These are phyloP conservation scores for Cercospora brassicicola DNA, from an alignment of 2,329 filamentous ascomycete species.

Conservation along the genomic window DNA sequence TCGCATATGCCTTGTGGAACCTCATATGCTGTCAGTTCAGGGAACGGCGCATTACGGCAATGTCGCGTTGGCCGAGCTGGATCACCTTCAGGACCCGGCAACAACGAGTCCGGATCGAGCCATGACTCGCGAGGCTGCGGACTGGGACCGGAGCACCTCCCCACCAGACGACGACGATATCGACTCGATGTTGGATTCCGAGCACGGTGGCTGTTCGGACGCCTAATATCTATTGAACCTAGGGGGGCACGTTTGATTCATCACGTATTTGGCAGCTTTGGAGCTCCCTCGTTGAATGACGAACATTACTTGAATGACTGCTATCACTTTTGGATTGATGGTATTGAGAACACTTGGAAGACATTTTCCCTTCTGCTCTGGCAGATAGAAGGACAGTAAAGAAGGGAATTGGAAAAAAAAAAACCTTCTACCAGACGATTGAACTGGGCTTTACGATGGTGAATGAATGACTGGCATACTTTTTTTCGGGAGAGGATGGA, in stretches of 20 bases:
- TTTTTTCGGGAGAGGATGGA: background rate
- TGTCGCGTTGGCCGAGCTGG: background rate
- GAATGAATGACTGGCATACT: background rate
- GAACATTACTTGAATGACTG: background rate
- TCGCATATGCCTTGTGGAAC: background rate
- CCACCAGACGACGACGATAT: background rate
- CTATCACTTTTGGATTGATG: background rate
- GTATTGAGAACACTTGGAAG: background rate
- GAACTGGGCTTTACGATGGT: background rate
- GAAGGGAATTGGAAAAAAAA: too few relatives aligned
- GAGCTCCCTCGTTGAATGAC: background rate
- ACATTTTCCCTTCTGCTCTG: too few relatives aligned
- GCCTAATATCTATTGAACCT: background rate
- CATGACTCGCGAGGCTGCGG: background rate
- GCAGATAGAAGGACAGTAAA: too few relatives aligned
- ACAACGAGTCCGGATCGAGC: background rate
- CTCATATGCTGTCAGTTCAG: background rate
- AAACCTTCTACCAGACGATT: background rate
- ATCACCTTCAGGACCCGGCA: background rate
- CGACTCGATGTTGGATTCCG: background rate
- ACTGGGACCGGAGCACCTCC: background rate
- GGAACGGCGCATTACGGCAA: background rate
- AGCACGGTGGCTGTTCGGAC: background rate
- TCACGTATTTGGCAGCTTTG: background rate
- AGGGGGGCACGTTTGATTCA: background rate